Conservation (phyloP, 352 stramenopile genomes). For the Phytophthora ramorum region DNA sequence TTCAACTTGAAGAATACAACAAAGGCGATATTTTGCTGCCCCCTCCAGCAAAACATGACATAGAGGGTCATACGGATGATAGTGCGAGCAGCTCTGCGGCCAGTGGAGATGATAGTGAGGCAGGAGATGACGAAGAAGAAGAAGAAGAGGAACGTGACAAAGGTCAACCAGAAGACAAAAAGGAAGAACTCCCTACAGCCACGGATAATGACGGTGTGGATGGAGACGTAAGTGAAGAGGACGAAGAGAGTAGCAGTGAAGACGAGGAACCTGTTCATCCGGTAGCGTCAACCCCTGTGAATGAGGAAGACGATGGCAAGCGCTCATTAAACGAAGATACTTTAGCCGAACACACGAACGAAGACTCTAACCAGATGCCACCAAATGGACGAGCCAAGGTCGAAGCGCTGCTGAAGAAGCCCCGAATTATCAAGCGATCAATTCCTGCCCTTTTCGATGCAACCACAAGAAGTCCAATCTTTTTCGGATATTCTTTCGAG, state of each 20-base stretch:
- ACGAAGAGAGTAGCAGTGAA: constrained; percentile 32
- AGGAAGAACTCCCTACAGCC: constrained; percentile 18
- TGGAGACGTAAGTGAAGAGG: constrained; percentile 31
- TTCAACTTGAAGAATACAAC: constrained; percentile 45
- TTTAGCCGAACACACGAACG: constrained; percentile 40
- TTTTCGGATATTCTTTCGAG: constrained; percentile 73
- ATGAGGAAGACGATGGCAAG: constrained; percentile 19
- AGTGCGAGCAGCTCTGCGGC: constrained; percentile 73
- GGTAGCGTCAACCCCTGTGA: constrained; percentile 1
- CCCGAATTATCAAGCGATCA: constrained; percentile 56
- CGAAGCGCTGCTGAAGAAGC: constrained; percentile 49
- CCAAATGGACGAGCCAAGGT: constrained; percentile 21
- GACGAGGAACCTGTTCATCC: constrained; percentile 17
- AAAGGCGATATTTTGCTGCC: constrained; percentile 62
- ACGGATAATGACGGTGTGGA: constrained; percentile 25
- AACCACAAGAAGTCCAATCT: constrained; percentile 56
- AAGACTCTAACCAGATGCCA: constrained; percentile 13
- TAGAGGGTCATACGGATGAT: constrained; percentile 83
- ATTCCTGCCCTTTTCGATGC: constrained; percentile 58
- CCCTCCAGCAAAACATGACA: constrained; percentile 63
- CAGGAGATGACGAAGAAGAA: constrained; percentile 23
- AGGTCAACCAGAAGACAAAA: constrained; percentile 9
- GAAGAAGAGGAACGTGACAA: constrained; percentile 9
- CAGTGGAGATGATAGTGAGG: constrained; percentile 52
- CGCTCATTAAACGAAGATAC: constrained; percentile 25